Conservation (phyloP, 73 alveolate genomes). For the Symbiodinium pilosum region DNA sequence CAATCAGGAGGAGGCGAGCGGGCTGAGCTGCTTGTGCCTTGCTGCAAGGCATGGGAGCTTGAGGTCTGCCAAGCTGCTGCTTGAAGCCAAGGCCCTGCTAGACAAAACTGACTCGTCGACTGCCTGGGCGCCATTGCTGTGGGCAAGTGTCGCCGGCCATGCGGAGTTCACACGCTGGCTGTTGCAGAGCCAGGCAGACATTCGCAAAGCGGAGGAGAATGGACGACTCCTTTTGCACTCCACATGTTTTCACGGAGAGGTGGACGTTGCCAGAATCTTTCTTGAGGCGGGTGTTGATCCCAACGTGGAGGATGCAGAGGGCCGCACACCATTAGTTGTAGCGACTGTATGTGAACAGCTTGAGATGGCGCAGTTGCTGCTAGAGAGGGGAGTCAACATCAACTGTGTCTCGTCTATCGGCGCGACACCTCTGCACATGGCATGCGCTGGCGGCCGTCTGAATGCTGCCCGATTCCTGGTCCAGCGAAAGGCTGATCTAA, state of each 20-base stretch:
- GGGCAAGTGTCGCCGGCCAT: neutral
- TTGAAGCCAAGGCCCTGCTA: neutral
- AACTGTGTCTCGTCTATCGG: neutral
- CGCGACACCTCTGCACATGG: neutral
- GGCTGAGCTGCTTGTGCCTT: neutral
- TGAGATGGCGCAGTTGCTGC: neutral
- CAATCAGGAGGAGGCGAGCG: neutral
- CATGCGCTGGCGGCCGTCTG: neutral
- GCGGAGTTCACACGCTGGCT: neutral
- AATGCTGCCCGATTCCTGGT: neutral
- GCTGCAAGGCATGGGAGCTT: neutral
- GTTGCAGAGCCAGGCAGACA: neutral
- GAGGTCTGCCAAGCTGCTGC: neutral
- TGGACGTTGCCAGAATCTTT: neutral
- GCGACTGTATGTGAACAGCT: neutral
- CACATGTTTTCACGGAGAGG: neutral
- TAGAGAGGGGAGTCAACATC: neutral
- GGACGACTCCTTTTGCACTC: neutral
- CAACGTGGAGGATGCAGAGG: neutral
- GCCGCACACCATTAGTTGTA: neutral
- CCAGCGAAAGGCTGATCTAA: neutral
- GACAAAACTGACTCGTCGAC: neutral
- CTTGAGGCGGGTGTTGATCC: neutral
- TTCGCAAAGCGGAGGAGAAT: no score
- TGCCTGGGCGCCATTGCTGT: constrained; percentile 26